phyloP scores from a whole-genome alignment of 2,329 filamentous ascomycete species.

The Alternaria viburni region DNA sequence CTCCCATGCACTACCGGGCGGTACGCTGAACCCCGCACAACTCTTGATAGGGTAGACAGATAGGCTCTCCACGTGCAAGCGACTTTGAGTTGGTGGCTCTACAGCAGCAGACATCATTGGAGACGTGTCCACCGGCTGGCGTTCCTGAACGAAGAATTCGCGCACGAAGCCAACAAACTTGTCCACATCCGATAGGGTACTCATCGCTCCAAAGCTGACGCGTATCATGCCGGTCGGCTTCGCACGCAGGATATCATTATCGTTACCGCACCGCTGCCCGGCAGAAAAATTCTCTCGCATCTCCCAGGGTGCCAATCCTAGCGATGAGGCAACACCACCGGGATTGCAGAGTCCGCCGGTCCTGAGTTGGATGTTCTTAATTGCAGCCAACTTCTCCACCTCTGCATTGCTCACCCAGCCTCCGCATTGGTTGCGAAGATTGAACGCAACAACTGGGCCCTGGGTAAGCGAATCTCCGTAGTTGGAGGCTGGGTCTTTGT shows the following conservation, averaged over 20 bases:
- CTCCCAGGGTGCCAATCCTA: slow-evolving; percentile 80
- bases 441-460: slow-evolving; percentile 85
- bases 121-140: slow-evolving; percentile 12
- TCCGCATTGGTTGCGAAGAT: slow-evolving; percentile 71
- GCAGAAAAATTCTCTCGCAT: slow-evolving; percentile 83
- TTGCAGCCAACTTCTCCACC: slow-evolving; percentile 81
- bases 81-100: slow-evolving; percentile 37
- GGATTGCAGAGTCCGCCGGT: slow-evolving; percentile 93
- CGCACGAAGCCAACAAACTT: slow-evolving; percentile 72
- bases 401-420: slow-evolving; percentile 82
- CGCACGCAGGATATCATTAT: slow-evolving; percentile 80
- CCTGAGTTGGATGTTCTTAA: slow-evolving; percentile 82
- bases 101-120: slow-evolving; percentile 28
- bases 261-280: slow-evolving; percentile 83
- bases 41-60: slow-evolving; percentile 92
- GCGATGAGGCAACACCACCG: slow-evolving; percentile 76
- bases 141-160: slow-evolving; percentile 52
- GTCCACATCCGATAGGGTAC: slow-evolving; percentile 74
- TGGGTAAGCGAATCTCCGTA: slow-evolving; percentile 57
- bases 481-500: slow-evolving; percentile 53
- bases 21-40: slow-evolving; percentile 79
- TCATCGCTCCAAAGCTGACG: slow-evolving; percentile 90
- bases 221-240: slow-evolving; percentile 89
- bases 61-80: slow-evolving; percentile 55
- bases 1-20: slow-evolving; percentile 71